These are phyloP conservation scores for Diutina neorugosa DNA, from an alignment of 1,139 yeast species.

Conservation along the genomic window DNA sequence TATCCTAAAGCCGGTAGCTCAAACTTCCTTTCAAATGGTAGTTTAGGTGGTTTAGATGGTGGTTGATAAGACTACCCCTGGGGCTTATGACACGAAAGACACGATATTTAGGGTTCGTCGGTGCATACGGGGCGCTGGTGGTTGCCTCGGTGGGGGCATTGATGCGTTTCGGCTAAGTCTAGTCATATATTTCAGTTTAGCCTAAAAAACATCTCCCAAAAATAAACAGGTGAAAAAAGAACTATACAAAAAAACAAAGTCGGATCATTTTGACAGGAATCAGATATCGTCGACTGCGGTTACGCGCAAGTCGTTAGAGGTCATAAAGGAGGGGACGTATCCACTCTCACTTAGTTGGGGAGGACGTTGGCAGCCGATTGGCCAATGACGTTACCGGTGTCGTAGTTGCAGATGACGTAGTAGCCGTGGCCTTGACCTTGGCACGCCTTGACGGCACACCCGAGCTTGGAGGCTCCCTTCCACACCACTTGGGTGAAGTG, in stretches of 20 bases:
- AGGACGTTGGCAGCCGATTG: slow-evolving; percentile 15
- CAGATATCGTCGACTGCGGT: neutral
- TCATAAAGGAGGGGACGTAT: neutral
- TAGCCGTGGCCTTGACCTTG: slow-evolving; percentile 30
- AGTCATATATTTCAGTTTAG: neutral
- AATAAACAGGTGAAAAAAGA: neutral
- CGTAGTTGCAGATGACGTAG: slow-evolving; percentile 42
- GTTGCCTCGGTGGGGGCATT: neutral
- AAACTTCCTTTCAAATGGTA: no score
- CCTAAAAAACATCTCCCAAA: neutral
- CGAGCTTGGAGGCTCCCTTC: slow-evolving; percentile 4
- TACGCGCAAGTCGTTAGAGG: neutral
- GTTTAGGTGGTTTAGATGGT: no score
- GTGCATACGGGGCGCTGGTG: neutral
- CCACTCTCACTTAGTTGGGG: neutral
- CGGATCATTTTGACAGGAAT: neutral
- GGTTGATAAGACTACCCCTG: neutral
- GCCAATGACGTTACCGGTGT: slow-evolving; percentile 41
- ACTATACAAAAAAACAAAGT: neutral
- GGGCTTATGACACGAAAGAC: neutral
- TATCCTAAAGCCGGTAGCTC: no score
- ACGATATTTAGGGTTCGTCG: neutral
- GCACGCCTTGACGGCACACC: slow-evolving; percentile 22
- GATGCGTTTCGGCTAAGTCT: neutral
- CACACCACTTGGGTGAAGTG: slow-evolving; percentile 5